These are phyloP conservation scores for Metschnikowia baotianmanensis DNA, from an alignment of 805 yeast genomes.

Conservation along the genomic window DNA sequence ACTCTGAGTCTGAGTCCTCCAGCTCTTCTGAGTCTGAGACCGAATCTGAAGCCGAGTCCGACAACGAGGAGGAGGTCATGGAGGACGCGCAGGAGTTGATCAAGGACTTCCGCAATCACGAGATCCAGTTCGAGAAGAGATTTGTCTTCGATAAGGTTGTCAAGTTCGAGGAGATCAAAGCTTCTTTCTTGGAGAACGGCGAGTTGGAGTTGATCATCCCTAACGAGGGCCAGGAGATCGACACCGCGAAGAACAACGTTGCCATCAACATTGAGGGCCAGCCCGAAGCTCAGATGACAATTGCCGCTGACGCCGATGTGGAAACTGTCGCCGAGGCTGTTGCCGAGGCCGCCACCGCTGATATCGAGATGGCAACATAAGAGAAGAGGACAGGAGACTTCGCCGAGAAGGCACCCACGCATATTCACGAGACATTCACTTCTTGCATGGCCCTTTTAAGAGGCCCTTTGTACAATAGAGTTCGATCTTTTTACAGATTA, in stretches of 20 bases:
- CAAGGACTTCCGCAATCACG: constrained; percentile 38
- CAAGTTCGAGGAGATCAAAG: constrained; percentile 37
- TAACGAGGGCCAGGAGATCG: constrained; percentile 24
- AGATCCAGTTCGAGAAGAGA: constrained; percentile 42
- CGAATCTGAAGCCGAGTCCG: constrained; percentile 17
- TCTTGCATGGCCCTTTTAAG: constrained; percentile 12
- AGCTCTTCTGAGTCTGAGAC: constrained; percentile 20
- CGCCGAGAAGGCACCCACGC: constrained; percentile 5
- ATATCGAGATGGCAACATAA: constrained; percentile 20
- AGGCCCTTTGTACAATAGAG: constrained; percentile 19
- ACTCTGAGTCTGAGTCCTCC: constrained; percentile 14
- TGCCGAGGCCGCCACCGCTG: constrained; percentile 17
- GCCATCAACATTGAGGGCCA: constrained; percentile 27
- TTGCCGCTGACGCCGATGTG: constrained; percentile 13
- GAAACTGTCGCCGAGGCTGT: constrained; percentile 15
- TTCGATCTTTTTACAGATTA: constrained; percentile 10
- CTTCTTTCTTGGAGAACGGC: constrained; percentile 35
- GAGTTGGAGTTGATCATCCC: constrained; percentile 45
- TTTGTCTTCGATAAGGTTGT: constrained; percentile 41
- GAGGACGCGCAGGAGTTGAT: constrained; percentile 41
- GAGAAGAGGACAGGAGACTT: constrained; percentile 1
- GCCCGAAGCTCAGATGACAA: constrained; percentile 12
- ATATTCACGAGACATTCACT: constrained; percentile 11
- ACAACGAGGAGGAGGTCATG: constrained; percentile 36
- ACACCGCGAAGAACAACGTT: constrained; percentile 23